phyloP scores from a whole-genome alignment of 768 basidiomycete genomes.

The Botryobasidium botryosum region DNA sequence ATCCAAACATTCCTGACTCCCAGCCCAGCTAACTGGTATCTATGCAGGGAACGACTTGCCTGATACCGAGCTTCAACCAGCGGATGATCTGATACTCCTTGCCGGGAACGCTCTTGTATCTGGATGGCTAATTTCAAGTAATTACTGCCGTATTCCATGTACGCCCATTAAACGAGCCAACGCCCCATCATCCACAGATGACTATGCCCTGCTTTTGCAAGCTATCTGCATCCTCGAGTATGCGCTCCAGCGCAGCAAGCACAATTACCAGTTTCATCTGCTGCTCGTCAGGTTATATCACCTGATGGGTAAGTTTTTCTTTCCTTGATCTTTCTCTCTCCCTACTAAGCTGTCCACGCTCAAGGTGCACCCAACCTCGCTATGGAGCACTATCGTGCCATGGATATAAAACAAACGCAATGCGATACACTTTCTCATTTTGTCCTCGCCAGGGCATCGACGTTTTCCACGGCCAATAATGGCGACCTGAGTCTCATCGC shows the following conservation, averaged over 20 bases:
- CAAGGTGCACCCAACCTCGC: slow-evolving; percentile 57
- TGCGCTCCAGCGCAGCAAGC: slow-evolving; percentile 51
- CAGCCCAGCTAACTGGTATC: neutral
- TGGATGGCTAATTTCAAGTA: slow-evolving; percentile 15
- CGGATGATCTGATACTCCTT: slow-evolving; percentile 68
- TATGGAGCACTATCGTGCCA: slow-evolving; percentile 57
- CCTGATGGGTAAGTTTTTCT: slow-evolving; percentile 38
- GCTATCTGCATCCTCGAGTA: slow-evolving; percentile 56
- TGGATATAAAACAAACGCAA: slow-evolving; percentile 75
- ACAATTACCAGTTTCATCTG: slow-evolving; percentile 63
- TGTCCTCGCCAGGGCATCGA: slow-evolving; percentile 55
- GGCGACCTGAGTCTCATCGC: slow-evolving; percentile 62
- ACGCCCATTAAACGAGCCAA: too few species aligned
- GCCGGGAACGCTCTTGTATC: slow-evolving; percentile 46
- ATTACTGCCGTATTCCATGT: neutral
- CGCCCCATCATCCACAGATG: neutral
- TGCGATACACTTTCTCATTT: slow-evolving; percentile 81
- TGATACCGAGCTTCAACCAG: slow-evolving; percentile 67
- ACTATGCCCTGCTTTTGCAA: slow-evolving; percentile 38
- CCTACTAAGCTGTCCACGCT: neutral
- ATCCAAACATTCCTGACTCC: too few species aligned
- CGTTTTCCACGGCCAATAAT: slow-evolving; percentile 57
- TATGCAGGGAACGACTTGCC: slow-evolving; percentile 38
- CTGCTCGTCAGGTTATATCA: slow-evolving; percentile 70
- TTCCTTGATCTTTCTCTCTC: slow-evolving; percentile 10